A percentile compares a stretch with the other conserved stretches of the same genome.
phyloP scores from a whole-genome alignment of 306 rosid genomes.

The Gleditsia sinensis region DNA sequence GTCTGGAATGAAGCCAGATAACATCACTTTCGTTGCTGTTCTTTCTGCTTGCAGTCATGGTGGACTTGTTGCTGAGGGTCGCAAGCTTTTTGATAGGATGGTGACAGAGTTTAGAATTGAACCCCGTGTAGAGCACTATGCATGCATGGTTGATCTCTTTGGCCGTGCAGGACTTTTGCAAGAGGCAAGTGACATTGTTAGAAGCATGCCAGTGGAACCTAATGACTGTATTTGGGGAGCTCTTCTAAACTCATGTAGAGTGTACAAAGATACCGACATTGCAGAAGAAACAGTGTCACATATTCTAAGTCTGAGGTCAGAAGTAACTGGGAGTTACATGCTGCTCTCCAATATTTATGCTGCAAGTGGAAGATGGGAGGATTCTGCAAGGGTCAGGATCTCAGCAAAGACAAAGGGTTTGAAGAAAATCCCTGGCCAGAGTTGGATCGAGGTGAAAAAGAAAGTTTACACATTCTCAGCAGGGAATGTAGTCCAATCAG shows the following conservation, averaged over 20 bases:
- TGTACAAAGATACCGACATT: constrained; percentile 57
- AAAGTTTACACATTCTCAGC: constrained; percentile 67
- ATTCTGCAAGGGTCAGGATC: constrained; percentile 74
- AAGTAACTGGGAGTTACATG: constrained; percentile 68
- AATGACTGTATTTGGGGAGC: constrained; percentile 82
- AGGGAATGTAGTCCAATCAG: constrained; percentile 50
- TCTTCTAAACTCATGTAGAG: constrained; percentile 72
- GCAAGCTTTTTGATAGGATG: constrained; percentile 59
- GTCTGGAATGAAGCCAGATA: constrained; percentile 64
- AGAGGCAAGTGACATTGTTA: constrained; percentile 68
- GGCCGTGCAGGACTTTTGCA: constrained; percentile 80
- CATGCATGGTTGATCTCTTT: constrained; percentile 84
- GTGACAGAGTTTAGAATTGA: constrained; percentile 48
- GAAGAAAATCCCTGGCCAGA: constrained; percentile 69
- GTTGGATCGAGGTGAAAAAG: constrained; percentile 83
- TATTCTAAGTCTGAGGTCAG: constrained; percentile 45
- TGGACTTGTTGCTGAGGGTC: constrained; percentile 66
- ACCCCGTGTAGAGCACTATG: constrained; percentile 80
- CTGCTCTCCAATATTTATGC: constrained; percentile 82
- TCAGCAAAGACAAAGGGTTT: constrained; percentile 71
- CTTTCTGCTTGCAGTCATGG: constrained; percentile 89
- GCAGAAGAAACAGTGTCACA: constrained; percentile 58
- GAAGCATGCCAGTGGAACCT: constrained; percentile 74
- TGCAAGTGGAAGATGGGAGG: constrained; percentile 79
- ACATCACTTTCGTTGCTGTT: constrained; percentile 64